phyloP scores from a whole-genome alignment of 768 basidiomycete genomes.

The Omphalotus guepiniiformis region DNA sequence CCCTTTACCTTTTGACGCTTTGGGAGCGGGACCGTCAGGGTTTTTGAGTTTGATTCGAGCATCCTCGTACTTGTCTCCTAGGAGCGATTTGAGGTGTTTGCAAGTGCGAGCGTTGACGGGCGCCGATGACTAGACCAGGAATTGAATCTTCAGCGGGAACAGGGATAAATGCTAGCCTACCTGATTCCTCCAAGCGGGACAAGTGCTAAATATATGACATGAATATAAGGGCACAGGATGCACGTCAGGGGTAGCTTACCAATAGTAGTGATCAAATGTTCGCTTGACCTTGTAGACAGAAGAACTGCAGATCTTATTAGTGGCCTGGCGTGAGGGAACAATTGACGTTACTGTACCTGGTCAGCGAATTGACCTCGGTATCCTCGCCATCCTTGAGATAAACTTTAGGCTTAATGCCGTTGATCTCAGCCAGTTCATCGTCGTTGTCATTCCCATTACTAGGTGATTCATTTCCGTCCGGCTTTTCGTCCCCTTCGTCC shows the following conservation, averaged over 20 bases:
- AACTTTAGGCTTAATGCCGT: constrained; percentile 48
- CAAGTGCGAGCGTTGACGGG: constrained; percentile 46
- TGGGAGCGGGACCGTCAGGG: constrained; percentile 24
- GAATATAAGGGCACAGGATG: not conserved
- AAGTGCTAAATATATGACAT: constrained; percentile 20
- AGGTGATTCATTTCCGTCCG: no score
- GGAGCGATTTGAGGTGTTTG: constrained; percentile 40
- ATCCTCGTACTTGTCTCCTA: constrained; percentile 44
- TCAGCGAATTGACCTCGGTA: constrained; percentile 38
- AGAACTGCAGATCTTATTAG: constrained; percentile 1
- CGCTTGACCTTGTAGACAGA: constrained; percentile 22
- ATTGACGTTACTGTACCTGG: constrained; percentile 23
- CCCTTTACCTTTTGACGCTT: constrained; percentile 9
- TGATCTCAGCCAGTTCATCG: constrained; percentile 48
- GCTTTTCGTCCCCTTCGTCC: no score
- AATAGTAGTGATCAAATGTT: constrained; percentile 42
- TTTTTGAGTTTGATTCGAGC: constrained; percentile 42
- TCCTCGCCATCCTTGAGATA: constrained; percentile 44
- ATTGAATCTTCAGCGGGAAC: not conserved
- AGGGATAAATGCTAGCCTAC: constrained; percentile 8
- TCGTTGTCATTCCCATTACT: not conserved
- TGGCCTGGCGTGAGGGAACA: not conserved
- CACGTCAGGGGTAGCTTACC: constrained; percentile 17
- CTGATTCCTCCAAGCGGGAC: constrained; percentile 33
- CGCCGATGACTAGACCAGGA: constrained; percentile 19